These are phyloP conservation scores for Coelastrella sp. DNA, from an alignment of 139 green algal genomes.

Conservation along the genomic window DNA sequence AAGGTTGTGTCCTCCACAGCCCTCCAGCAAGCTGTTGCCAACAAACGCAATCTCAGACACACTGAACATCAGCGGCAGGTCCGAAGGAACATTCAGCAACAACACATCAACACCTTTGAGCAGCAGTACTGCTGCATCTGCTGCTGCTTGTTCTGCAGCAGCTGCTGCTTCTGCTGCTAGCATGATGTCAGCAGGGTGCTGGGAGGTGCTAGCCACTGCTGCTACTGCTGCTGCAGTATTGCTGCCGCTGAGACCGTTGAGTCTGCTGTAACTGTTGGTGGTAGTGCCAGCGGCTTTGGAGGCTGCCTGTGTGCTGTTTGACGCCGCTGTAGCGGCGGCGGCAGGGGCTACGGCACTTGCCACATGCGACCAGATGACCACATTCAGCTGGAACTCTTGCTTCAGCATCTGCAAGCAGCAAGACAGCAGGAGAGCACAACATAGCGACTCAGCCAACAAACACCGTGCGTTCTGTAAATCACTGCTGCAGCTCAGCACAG, in stretches of 20 bases:
- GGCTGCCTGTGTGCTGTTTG: neutral
- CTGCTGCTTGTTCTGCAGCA: slow-evolving; percentile 1
- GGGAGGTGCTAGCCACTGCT: slow-evolving; percentile 13
- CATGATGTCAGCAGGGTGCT: neutral
- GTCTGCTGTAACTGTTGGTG: neutral
- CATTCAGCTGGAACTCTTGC: neutral
- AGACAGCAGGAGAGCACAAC: too few relatives aligned
- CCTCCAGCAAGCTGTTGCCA: slow-evolving; percentile 60
- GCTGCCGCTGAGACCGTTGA: neutral
- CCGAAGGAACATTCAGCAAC: slow-evolving; percentile 57
- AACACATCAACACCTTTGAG: slow-evolving; percentile 61
- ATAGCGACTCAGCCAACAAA: too few relatives aligned
- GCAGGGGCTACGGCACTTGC: slow-evolving; percentile 3
- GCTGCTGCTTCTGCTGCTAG: slow-evolving; percentile 9
- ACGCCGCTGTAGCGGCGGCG: neutral
- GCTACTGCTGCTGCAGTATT: slow-evolving; percentile 1
- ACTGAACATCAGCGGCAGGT: slow-evolving; percentile 63
- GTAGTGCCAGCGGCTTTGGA: neutral
- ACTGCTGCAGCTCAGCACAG: too few relatives aligned
- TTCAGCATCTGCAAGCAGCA: slow-evolving; percentile 6
- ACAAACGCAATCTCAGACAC: slow-evolving; percentile 56
- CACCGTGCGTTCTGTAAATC: too few relatives aligned
- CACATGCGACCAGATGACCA: slow-evolving; percentile 45
- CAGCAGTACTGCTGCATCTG: neutral
- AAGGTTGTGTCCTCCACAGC: slow-evolving; percentile 57